Evolutionary conservation across 1,139 yeast species (phyloP).

Genomic region (Eremothecium gossypii): DNA sequence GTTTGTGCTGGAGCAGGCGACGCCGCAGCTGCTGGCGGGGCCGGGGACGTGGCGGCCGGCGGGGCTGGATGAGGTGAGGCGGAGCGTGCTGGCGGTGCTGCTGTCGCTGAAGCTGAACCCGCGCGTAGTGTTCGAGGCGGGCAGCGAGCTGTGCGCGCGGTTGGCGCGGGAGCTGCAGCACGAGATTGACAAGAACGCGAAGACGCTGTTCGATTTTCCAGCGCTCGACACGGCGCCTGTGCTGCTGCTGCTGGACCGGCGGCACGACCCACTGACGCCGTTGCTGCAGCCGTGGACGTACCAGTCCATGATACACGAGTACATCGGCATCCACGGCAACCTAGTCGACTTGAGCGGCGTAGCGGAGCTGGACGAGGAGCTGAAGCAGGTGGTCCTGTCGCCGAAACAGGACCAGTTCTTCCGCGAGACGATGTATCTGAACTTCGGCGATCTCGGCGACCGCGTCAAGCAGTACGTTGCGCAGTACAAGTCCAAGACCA

Average conservation of each 20-base stretch:
- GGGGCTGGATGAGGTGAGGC: conserved; percentile 40
- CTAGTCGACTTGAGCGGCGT: conserved; percentile 53
- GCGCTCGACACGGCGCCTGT: conserved; percentile 61
- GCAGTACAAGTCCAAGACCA: conserved; percentile 71
- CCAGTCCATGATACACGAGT: conserved; percentile 94
- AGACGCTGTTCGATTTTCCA: conserved; percentile 58
- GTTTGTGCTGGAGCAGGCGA: conserved; percentile 38
- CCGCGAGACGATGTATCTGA: conserved; percentile 70
- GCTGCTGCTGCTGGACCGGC: conserved; percentile 70
- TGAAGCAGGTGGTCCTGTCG: conserved; percentile 53
- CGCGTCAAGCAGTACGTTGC: conserved; percentile 78
- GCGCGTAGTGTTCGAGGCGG: conserved; percentile 62
- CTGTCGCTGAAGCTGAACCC: conserved; percentile 74
- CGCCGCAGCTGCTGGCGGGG: conserved; percentile 18
- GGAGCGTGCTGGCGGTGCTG: conserved; percentile 54
- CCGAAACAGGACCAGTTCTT: conserved; percentile 69
- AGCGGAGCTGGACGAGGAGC: conserved; percentile 35
- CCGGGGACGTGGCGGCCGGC: conserved; percentile 37
- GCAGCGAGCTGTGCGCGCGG: conserved; percentile 36
- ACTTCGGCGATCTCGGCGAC: conserved; percentile 92
- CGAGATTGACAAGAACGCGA: conserved; percentile 48
- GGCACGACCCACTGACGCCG: conserved; percentile 89
- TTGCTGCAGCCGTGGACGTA: conserved; percentile 92
- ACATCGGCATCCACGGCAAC: conserved; percentile 72
- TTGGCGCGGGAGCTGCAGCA: conserved; percentile 63